phyloP scores from a whole-genome alignment of 768 basidiomycete species.

The Lactarius sanguifluus region DNA sequence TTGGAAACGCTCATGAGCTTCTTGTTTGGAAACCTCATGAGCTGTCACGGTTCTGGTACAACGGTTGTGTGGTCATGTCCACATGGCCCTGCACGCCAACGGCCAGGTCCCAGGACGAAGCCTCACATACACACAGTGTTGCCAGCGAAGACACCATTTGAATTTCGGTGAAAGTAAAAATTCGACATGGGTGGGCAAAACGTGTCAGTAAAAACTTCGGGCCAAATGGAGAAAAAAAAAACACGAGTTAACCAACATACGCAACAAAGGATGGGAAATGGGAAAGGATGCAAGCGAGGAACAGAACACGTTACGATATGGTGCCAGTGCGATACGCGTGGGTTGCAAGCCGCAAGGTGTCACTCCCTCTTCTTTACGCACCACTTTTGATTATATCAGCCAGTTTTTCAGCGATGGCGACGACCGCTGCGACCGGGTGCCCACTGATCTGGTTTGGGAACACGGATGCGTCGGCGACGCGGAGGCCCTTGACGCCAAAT shows the following conservation, averaged over 20 bases:
- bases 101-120: neutral
- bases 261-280: neutral
- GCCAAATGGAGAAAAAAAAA: neutral
- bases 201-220: neutral
- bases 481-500: constrained; percentile 45
- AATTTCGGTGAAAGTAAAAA: neutral
- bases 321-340: too few relatives aligned
- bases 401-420: constrained; percentile 22
- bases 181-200: neutral
- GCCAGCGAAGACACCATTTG: neutral
- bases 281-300: neutral
- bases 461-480: constrained; percentile 36
- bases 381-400: constrained; percentile 23
- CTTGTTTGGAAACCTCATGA: neutral
- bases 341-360: neutral
- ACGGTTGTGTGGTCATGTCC: neutral
- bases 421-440: constrained; percentile 17
- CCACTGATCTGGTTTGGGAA: constrained; percentile 27
- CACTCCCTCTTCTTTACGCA: neutral
- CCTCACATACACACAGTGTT: neutral
- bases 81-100: neutral
- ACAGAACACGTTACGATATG: neutral
- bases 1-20: neutral
- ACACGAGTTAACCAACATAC: neutral
- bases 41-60: neutral